phyloP scores from a whole-genome alignment of 352 stramenopile genomes.

The Globisporangium nagaii region DNA sequence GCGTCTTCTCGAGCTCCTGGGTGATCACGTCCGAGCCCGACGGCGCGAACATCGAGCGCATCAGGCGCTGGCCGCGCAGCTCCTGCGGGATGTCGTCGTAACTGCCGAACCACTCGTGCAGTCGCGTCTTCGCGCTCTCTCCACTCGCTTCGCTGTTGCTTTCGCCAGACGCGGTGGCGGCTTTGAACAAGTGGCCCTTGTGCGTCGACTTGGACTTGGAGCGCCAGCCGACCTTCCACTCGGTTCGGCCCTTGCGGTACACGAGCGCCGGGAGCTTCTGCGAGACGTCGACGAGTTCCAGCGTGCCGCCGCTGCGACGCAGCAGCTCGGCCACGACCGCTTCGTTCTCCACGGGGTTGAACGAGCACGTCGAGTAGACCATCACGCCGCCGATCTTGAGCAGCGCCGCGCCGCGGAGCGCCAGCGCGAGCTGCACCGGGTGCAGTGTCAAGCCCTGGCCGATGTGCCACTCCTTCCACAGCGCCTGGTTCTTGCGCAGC shows the following conservation, averaged over 20 bases:
- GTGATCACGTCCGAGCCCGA: conserved; percentile 18
- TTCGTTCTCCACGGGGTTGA: conserved; percentile 99
- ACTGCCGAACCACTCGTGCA: conserved; percentile 76
- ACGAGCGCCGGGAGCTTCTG: conserved; percentile 50
- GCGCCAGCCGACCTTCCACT: conserved; percentile 78
- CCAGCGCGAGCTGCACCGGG: conserved; percentile 90
- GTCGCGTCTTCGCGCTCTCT: conserved; percentile 3
- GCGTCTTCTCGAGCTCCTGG: conserved; percentile 81
- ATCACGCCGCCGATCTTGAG: conserved; percentile 89
- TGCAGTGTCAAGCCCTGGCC: conserved; percentile 90
- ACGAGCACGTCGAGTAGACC: conserved; percentile 96
- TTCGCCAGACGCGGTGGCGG: conserved; percentile 5
- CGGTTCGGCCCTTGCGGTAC: conserved; percentile 39
- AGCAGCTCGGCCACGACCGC: conserved; percentile 96
- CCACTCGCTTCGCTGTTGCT: not conserved
- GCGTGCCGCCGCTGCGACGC: conserved; percentile 68
- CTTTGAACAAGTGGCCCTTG: conserved; percentile 73
- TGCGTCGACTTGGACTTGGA: conserved; percentile 84
- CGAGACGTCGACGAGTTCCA: conserved; percentile 89
- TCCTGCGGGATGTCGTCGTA: conserved; percentile 59
- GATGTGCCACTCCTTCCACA: conserved; percentile 95
- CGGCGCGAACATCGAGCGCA: conserved; percentile 85
- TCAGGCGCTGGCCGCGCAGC: conserved; percentile 56
- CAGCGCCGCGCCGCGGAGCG: conserved; percentile 85
- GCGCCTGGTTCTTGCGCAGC: conserved; percentile 94